Evolutionary conservation across 2,329 filamentous ascomycete species (phyloP).

Genomic region (Thelonectria rubi): DNA sequence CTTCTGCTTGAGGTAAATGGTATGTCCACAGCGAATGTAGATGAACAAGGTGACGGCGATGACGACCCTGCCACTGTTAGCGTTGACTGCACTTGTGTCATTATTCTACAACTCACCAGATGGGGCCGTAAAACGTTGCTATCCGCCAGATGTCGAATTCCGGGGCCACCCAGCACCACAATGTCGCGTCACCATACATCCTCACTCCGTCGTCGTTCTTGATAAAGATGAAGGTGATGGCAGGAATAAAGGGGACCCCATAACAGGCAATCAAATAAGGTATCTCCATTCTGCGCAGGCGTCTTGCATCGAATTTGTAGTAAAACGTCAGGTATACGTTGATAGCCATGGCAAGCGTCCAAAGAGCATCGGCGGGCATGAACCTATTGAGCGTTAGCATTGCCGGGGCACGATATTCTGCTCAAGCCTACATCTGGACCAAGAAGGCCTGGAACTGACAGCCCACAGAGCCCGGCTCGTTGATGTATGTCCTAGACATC

Average conservation of each 20-base stretch:
- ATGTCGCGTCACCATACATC: conserved; percentile 77
- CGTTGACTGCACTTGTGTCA: no score
- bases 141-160: conserved; percentile 78
- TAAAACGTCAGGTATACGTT: conserved; percentile 89
- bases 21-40: conserved; percentile 71
- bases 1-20: conserved; percentile 73
- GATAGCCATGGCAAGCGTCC: conserved; percentile 83
- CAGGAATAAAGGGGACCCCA: conserved; percentile 75
- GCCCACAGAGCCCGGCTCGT: conserved; percentile 56
- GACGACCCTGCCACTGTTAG: conserved; percentile 59
- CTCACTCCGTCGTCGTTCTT: conserved; percentile 58
- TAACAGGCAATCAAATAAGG: conserved; percentile 77
- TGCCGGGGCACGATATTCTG: neutral
- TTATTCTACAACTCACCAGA: conserved; percentile 65
- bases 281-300: conserved; percentile 73
- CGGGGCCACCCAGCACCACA: conserved; percentile 83
- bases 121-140: conserved; percentile 76
- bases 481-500: conserved; percentile 71
- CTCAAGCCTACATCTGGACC: conserved; percentile 76
- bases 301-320: conserved; percentile 71
- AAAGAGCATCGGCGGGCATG: conserved; percentile 78
- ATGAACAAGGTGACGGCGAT: conserved; percentile 71
- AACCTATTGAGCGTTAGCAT: conserved; percentile 64
- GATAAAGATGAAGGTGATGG: conserved; percentile 74
- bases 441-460: conserved; percentile 81